Evolutionary conservation across 306 rosid genomes (phyloP).

Genomic region (Sesbania bispinosa): DNA sequence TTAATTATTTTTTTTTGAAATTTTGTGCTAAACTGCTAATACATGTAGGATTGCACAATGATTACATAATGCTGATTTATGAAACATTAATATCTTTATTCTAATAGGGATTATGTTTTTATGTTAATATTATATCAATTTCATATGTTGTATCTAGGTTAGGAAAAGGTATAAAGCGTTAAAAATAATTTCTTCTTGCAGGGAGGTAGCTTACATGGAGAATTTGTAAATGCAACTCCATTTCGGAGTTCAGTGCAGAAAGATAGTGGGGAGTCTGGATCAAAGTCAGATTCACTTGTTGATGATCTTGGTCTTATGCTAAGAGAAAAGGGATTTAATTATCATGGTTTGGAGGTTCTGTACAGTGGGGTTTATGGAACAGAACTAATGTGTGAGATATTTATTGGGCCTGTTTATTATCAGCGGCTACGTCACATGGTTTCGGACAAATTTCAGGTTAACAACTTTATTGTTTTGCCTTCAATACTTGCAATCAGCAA

Average conservation of each 20-base stretch:
- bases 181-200: conserved; percentile 33
- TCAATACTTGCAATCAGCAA: neutral
- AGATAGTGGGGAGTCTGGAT: conserved; percentile 33
- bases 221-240: conserved; percentile 82
- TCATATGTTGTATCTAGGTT: neutral
- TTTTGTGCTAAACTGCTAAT: neutral
- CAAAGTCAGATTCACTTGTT: conserved; percentile 56
- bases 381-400: conserved; percentile 84
- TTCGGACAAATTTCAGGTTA: conserved; percentile 92
- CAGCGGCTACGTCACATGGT: conserved; percentile 97
- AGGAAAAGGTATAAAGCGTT: neutral
- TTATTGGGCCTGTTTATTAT: conserved; percentile 95
- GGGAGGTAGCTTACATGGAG: conserved; percentile 88
- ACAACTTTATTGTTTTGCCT: neutral
- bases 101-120: neutral
- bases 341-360: conserved; percentile 83
- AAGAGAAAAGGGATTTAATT: conserved; percentile 79
- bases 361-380: conserved; percentile 95
- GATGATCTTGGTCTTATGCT: conserved; percentile 83
- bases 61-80: neutral
- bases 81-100: neutral
- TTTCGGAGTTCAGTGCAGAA: conserved; percentile 56
- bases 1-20: neutral
- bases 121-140: neutral
- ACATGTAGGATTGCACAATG: neutral